Evolutionary conservation across 352 stramenopile species (phyloP).

Genomic region (Thalassiosira sp.): DNA sequence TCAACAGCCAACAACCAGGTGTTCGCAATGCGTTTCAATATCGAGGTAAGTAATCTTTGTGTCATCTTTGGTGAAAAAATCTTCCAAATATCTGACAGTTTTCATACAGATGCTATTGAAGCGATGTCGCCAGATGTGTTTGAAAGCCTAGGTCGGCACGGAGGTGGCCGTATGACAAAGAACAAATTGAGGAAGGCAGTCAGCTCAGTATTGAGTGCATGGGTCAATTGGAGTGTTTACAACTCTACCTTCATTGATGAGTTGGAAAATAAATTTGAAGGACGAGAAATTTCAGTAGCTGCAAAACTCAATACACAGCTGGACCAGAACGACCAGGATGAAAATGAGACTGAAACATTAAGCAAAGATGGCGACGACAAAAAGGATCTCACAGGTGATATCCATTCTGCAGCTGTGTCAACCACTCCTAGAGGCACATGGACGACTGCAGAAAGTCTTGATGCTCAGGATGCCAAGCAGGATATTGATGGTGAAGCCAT

Average conservation of each 20-base stretch:
- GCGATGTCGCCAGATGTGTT: constrained; percentile 77
- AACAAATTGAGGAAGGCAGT: constrained; percentile 70
- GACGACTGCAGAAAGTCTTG: constrained; percentile 21
- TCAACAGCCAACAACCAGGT: constrained; percentile 81
- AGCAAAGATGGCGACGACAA: constrained; percentile 36
- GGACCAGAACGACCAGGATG: constrained; percentile 7
- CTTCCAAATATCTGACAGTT: not conserved
- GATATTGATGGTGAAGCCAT: constrained; percentile 51
- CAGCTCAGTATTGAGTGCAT: constrained; percentile 64
- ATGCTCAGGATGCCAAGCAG: constrained; percentile 25
- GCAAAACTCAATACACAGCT: constrained; percentile 15
- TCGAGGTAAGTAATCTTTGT: constrained; percentile 23
- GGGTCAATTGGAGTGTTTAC: constrained; percentile 80
- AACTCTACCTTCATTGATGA: constrained; percentile 77
- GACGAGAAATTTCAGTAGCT: constrained; percentile 35
- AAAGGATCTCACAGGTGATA: not conserved
- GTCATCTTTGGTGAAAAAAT: not conserved
- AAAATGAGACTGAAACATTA: constrained; percentile 19
- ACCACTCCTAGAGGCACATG: constrained; percentile 32
- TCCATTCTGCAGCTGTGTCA: constrained; percentile 20
- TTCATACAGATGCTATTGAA: constrained; percentile 63
- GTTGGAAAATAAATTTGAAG: constrained; percentile 68
- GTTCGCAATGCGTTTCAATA: constrained; percentile 79
- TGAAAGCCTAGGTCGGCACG: constrained; percentile 59
- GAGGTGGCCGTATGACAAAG: constrained; percentile 67